These are phyloP conservation scores for Tetrapisispora namnaoensis DNA, from an alignment of 805 yeast genomes.

Conservation along the genomic window DNA sequence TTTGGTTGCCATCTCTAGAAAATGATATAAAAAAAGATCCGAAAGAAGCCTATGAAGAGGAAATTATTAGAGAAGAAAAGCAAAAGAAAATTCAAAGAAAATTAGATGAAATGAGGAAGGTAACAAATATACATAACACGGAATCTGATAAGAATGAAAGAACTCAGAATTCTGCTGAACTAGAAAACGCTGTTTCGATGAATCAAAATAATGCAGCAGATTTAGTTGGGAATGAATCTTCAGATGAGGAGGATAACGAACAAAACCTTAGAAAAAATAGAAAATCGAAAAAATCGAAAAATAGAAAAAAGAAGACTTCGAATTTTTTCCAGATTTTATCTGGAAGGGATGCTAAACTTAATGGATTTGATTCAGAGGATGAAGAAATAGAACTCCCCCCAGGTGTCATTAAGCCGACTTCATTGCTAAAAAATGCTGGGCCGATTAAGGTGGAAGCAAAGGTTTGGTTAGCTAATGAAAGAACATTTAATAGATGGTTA, in stretches of 20 bases:
- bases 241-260: conserved; percentile 30
- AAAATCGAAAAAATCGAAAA: conserved; percentile 19
- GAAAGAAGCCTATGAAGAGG: conserved; percentile 65
- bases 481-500: conserved; percentile 94
- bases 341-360: conserved; percentile 35
- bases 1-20: conserved; percentile 90
- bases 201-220: conserved; percentile 30
- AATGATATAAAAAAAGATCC: conserved; percentile 68
- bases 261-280: not conserved
- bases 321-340: conserved; percentile 31
- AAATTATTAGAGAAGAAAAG: conserved; percentile 42
- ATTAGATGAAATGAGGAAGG: conserved; percentile 31
- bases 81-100: conserved; percentile 31
- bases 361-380: conserved; percentile 73
- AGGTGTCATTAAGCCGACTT: conserved; percentile 77
- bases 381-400: conserved; percentile 79
- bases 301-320: conserved; percentile 16
- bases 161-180: not conserved
- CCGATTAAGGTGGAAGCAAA: conserved; percentile 93
- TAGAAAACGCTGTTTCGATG: not conserved
- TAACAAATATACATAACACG: conserved; percentile 13
- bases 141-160: not conserved
- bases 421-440: conserved; percentile 76
- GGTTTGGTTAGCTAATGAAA: conserved; percentile 97
- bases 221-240: conserved; percentile 50